These are phyloP conservation scores for Quercus rubra DNA, from an alignment of 306 rosid genomes.

Conservation along the genomic window DNA sequence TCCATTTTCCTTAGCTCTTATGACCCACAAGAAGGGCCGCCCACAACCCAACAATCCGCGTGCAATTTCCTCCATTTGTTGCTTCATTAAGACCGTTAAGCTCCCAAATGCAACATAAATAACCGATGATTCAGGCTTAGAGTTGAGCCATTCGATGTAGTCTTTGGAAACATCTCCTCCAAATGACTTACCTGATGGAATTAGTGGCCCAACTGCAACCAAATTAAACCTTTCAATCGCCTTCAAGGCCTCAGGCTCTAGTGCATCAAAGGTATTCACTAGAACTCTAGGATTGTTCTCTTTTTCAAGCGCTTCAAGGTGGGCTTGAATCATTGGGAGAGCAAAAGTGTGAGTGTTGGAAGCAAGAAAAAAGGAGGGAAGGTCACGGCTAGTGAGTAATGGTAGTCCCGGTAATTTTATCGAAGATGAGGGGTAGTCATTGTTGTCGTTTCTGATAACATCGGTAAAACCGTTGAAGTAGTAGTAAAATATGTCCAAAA, in stretches of 20 bases:
- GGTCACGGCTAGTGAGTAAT: conserved; percentile 13
- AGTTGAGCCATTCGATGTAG: conserved; percentile 49
- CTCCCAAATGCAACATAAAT: conserved; percentile 71
- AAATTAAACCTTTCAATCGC: conserved; percentile 5
- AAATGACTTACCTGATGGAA: conserved; percentile 38
- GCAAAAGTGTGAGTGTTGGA: not conserved
- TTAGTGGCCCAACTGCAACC: conserved; percentile 57
- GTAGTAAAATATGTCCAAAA: conserved; percentile 29
- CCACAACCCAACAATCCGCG: conserved; percentile 43
- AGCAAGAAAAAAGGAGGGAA: conserved; percentile 35
- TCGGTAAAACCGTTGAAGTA: conserved; percentile 31
- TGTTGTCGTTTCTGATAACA: not conserved
- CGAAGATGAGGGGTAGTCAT: not conserved
- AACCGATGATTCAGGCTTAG: conserved; percentile 40
- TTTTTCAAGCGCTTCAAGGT: not conserved
- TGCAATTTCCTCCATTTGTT: conserved; percentile 56
- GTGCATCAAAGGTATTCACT: conserved; percentile 31
- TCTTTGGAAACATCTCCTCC: conserved; percentile 37
- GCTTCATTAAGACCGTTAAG: conserved; percentile 14
- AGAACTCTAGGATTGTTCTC: conserved; percentile 11
- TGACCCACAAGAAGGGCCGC: conserved; percentile 53
- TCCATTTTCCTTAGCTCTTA: conserved; percentile 10
- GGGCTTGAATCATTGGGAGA: not conserved
- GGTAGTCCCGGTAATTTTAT: conserved; percentile 18
- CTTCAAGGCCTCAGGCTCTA: conserved; percentile 32